phyloP scores from a whole-genome alignment of 495 filamentous ascomycete genomes.

The Trichoderma gamsii region DNA sequence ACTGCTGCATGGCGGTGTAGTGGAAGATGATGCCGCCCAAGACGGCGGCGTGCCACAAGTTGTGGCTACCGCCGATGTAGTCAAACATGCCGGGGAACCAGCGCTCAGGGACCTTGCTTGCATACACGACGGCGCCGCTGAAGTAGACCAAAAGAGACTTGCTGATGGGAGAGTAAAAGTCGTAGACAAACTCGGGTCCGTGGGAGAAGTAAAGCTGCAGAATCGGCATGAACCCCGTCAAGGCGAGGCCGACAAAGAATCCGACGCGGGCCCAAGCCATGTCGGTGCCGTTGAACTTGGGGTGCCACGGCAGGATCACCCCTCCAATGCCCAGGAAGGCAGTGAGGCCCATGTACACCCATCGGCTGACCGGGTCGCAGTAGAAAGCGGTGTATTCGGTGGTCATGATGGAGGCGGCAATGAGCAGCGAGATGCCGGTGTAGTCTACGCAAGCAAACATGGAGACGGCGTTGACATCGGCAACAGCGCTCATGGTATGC shows the following conservation, averaged over 20 bases:
- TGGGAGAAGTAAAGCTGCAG: conserved; percentile 73
- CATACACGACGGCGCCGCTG: conserved; percentile 77
- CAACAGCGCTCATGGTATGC: conserved; percentile 97
- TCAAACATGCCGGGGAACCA: conserved; percentile 92
- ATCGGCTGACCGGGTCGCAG: conserved; percentile 83
- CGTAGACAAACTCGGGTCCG: conserved; percentile 64
- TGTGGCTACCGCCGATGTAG: conserved; percentile 90
- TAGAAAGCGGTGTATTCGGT: conserved; percentile 99
- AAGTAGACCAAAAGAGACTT: conserved; percentile 86
- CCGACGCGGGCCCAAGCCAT: conserved; percentile 88
- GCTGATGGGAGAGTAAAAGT: conserved; percentile 83
- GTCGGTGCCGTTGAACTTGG: conserved; percentile 85
- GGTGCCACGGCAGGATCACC: conserved; percentile 93
- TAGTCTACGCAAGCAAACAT: conserved; percentile 98
- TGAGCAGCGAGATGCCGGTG: conserved; percentile 92
- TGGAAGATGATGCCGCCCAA: conserved; percentile 95
- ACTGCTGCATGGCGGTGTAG: conserved; percentile 90
- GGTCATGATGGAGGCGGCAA: conserved; percentile 95
- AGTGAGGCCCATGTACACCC: conserved; percentile 79
- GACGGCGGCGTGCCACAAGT: conserved; percentile 96
- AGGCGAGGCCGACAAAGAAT: conserved; percentile 82
- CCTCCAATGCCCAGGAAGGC: conserved; percentile 77
- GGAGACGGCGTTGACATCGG: conserved; percentile 82
- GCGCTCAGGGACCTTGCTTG: conserved; percentile 87
- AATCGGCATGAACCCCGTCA: conserved; percentile 88